Conservation (phyloP, 1,284 basidiomycete genomes). For the Abortiporus biennis region DNA sequence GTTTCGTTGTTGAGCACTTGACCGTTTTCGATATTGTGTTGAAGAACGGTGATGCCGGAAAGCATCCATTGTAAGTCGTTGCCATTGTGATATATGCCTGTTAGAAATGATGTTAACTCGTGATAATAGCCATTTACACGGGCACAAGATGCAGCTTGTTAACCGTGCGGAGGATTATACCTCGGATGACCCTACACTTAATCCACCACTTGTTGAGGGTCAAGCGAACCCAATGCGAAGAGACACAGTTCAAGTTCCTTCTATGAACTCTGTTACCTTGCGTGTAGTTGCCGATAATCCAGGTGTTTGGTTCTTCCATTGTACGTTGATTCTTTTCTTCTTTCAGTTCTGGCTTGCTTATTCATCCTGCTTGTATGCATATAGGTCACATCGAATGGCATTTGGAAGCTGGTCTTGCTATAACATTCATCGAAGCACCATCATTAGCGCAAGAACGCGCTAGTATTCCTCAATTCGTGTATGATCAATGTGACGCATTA, state of each 20-base stretch:
- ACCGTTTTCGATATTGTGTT: slow-evolving; percentile 79
- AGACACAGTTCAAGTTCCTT: slow-evolving; percentile 70
- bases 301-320: slow-evolving; percentile 80
- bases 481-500: slow-evolving; percentile 68
- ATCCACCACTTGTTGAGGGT: slow-evolving; percentile 74
- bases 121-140: slow-evolving; percentile 66
- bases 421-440: slow-evolving; percentile 77
- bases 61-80: slow-evolving; percentile 72
- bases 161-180: slow-evolving; percentile 68
- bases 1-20: slow-evolving; percentile 68
- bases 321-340: slow-evolving; percentile 34
- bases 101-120: not conserved
- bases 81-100: not conserved
- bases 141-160: slow-evolving; percentile 80
- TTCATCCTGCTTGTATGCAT: not conserved
- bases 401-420: slow-evolving; percentile 70
- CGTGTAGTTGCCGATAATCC: slow-evolving; percentile 78
- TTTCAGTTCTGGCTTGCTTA: slow-evolving; percentile 2
- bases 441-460: slow-evolving; percentile 45
- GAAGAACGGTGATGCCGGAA: slow-evolving; percentile 72
- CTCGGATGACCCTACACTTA: slow-evolving; percentile 71
- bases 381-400: slow-evolving; percentile 82
- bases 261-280: slow-evolving; percentile 54
- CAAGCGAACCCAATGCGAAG: slow-evolving; percentile 83
- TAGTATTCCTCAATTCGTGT: slow-evolving; percentile 44